phyloP scores from a whole-genome alignment of 495 filamentous ascomycete genomes.

The Copromyces sp. region DNA sequence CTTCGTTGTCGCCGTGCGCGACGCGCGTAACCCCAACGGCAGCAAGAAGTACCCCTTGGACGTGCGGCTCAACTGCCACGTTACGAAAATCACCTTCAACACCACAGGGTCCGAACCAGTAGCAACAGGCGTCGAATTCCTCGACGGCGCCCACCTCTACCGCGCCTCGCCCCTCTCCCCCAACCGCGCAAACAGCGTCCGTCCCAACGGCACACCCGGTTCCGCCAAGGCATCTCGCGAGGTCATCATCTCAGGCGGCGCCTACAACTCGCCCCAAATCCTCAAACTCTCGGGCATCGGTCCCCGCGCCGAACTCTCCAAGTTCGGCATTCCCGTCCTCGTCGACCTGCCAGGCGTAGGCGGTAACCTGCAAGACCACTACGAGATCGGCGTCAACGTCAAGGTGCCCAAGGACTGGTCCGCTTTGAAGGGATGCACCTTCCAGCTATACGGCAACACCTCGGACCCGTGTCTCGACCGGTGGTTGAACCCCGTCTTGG shows the following conservation, averaged over 20 bases:
- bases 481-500: constrained; percentile 29
- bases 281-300: constrained; percentile 58
- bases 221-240: constrained; percentile 43
- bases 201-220: constrained; percentile 28
- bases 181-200: background rate
- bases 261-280: constrained; percentile 52
- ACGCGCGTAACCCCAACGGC: constrained; percentile 41
- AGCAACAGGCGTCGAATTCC: constrained; percentile 54
- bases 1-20: constrained; percentile 41
- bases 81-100: constrained; percentile 50
- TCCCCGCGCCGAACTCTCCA: constrained; percentile 34
- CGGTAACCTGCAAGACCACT: constrained; percentile 57
- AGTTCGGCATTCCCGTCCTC: constrained; percentile 40
- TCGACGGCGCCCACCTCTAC: constrained; percentile 50
- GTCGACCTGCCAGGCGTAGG: constrained; percentile 51
- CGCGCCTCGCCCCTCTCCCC: constrained; percentile 41
- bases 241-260: constrained; percentile 53
- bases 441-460: constrained; percentile 23
- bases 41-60: constrained; percentile 47
- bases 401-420: constrained; percentile 33
- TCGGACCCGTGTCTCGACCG: constrained; percentile 41
- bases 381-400: constrained; percentile 43
- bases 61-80: constrained; percentile 49
- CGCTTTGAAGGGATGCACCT: constrained; percentile 38
- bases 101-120: constrained; percentile 25